These are phyloP conservation scores for Nyctanthes arbortristis DNA, from an alignment of 257 asterid species.

Conservation along the genomic window DNA sequence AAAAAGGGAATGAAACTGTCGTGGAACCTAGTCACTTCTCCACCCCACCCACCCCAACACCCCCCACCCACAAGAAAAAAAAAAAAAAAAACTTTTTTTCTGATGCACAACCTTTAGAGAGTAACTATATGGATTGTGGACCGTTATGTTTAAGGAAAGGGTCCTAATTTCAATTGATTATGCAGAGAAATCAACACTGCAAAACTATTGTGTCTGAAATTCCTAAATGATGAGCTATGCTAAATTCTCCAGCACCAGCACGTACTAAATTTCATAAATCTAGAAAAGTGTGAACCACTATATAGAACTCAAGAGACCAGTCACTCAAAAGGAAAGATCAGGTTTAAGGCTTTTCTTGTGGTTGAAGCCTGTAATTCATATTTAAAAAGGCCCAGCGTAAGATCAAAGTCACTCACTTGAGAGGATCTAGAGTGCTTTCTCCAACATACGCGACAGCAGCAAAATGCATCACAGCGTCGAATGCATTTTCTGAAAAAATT, in stretches of 20 bases:
- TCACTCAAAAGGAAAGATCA: neutral
- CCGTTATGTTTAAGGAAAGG: too few relatives aligned
- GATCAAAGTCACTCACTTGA: slow-evolving; percentile 38
- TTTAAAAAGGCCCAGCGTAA: neutral
- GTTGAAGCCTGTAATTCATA: neutral
- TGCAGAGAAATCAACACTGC: neutral
- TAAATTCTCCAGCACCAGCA: too few relatives aligned
- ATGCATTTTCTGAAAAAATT: slow-evolving; percentile 63
- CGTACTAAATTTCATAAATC: too few relatives aligned
- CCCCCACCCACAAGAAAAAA: too few relatives aligned
- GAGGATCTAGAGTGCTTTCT: slow-evolving; percentile 79
- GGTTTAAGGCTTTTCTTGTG: neutral
- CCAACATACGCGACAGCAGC: slow-evolving; percentile 95
- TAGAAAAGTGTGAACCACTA: too few relatives aligned
- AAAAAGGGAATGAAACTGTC: too few relatives aligned
- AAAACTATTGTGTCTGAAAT: neutral
- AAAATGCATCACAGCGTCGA: slow-evolving; percentile 87
- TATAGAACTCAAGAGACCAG: too few relatives aligned
- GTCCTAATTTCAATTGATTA: neutral
- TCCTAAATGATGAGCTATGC: neutral
- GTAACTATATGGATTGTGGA: too few relatives aligned
- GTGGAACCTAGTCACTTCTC: too few relatives aligned
- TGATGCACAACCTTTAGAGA: too few relatives aligned
- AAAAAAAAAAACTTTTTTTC: too few relatives aligned
- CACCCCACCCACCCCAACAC: too few relatives aligned